Percentiles rank a stretch among this genome's conserved stretches.
phyloP scores from a whole-genome alignment of 2,329 filamentous ascomycete genomes.

The Rhynchosporium agropyri region DNA sequence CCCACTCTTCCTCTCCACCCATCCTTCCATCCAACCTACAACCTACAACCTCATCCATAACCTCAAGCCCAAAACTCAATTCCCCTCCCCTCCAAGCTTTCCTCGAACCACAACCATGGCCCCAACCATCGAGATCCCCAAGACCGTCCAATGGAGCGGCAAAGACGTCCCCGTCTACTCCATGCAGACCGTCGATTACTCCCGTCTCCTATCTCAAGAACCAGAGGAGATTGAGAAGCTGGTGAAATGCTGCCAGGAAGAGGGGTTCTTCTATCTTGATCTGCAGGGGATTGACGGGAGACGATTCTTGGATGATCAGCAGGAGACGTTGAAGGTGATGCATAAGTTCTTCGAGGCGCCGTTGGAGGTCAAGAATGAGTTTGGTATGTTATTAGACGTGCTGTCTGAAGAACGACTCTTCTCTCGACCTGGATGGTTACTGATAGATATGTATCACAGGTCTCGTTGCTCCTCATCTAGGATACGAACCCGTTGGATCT shows the following conservation, averaged over 20 bases:
- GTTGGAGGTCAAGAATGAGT: constrained; percentile 59
- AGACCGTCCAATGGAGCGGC: constrained; percentile 54
- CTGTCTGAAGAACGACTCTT: no score
- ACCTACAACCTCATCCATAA: neutral
- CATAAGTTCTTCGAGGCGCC: constrained; percentile 57
- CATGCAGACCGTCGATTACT: constrained; percentile 57
- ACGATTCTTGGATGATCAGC: constrained; percentile 54
- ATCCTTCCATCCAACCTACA: neutral
- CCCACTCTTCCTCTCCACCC: constrained; percentile 1
- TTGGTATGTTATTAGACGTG: constrained; percentile 26
- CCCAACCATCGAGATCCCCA: constrained; percentile 45
- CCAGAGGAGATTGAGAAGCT: constrained; percentile 56
- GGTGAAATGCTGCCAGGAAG: constrained; percentile 51
- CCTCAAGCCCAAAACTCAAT: neutral
- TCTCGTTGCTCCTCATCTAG: constrained; percentile 55
- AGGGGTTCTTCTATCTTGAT: constrained; percentile 60
- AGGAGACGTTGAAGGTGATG: constrained; percentile 57
- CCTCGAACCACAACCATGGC: constrained; percentile 40
- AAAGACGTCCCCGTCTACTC: constrained; percentile 53
- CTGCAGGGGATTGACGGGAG: constrained; percentile 56
- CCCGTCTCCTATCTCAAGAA: constrained; percentile 55
- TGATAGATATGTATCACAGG: constrained; percentile 37
- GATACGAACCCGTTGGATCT: constrained; percentile 54
- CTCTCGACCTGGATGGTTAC: no score
- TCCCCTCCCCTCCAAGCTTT: no score